These are phyloP conservation scores for Sclerotinia trifoliorum DNA, from an alignment of 2,329 filamentous ascomycete species.

Conservation along the genomic window DNA sequence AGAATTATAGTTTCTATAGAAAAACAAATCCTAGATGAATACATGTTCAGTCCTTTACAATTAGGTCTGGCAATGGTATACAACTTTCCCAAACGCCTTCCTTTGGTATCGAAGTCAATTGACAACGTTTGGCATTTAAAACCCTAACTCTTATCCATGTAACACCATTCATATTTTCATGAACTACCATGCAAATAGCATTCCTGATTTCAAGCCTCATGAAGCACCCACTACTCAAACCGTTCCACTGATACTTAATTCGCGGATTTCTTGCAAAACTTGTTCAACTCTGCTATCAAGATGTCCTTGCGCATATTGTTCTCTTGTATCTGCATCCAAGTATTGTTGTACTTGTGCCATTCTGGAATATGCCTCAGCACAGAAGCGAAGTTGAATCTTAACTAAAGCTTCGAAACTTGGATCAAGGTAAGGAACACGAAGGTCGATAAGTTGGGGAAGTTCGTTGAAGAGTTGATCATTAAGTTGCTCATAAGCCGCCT, in stretches of 20 bases:
- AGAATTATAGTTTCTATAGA: conserved; percentile 5
- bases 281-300: conserved; percentile 90
- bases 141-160: conserved; percentile 9
- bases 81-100: conserved; percentile 18
- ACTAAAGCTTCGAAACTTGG: conserved; percentile 96
- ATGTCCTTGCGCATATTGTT: conserved; percentile 92
- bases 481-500: conserved; percentile 88
- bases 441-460: conserved; percentile 91
- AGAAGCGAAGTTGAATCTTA: conserved; percentile 97
- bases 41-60: conserved; percentile 16
- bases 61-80: neutral
- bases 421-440: conserved; percentile 94
- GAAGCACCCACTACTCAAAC: conserved; percentile 46
- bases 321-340: conserved; percentile 88
- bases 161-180: conserved; percentile 21
- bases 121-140: conserved; percentile 12
- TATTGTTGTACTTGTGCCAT: conserved; percentile 99
- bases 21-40: conserved; percentile 9
- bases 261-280: conserved; percentile 93
- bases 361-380: conserved; percentile 91
- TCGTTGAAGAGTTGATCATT: conserved; percentile 95
- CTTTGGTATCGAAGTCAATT: conserved; percentile 15
- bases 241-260: conserved; percentile 84
- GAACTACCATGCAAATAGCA: conserved; percentile 20
- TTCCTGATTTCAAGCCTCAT: neutral